phyloP scores from a whole-genome alignment of 768 basidiomycete species.

The Mrakia hoshinonis region DNA sequence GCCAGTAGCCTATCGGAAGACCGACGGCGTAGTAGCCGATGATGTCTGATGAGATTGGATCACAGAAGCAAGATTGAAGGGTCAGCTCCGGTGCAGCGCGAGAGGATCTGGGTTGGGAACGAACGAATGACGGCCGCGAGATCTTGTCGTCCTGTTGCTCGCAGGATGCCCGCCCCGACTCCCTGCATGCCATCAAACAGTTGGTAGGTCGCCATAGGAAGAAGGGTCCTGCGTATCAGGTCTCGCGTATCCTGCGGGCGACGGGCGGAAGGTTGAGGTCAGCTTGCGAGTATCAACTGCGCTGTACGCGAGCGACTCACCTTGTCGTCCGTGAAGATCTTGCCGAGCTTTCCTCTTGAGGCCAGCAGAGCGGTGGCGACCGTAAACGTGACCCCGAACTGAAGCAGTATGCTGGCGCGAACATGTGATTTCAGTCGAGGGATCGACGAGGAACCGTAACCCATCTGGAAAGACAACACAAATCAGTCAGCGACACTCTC shows the following conservation, averaged over 20 bases:
- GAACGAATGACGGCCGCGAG: slow-evolving; percentile 56
- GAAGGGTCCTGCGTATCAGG: slow-evolving; percentile 50
- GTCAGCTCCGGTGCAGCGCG: not conserved
- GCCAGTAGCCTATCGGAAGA: slow-evolving; percentile 49
- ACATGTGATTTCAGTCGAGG: slow-evolving; percentile 50
- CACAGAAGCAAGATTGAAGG: not conserved
- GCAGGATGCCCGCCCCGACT: slow-evolving; percentile 21
- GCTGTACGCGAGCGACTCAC: slow-evolving; percentile 48
- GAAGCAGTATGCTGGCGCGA: slow-evolving; percentile 59
- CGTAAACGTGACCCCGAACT: slow-evolving; percentile 51
- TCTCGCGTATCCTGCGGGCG: slow-evolving; percentile 51
- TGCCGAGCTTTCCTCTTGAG: slow-evolving; percentile 57
- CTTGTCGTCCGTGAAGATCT: slow-evolving; percentile 59
- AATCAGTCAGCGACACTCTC: not conserved
- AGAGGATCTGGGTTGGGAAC: not conserved
- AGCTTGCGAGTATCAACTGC: slow-evolving; percentile 46
- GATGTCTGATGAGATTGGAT: slow-evolving; percentile 48
- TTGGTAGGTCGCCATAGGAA: slow-evolving; percentile 53
- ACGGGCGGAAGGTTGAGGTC: slow-evolving; percentile 48
- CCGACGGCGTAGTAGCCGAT: slow-evolving; percentile 56
- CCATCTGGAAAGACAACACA: not conserved
- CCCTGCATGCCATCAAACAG: slow-evolving; percentile 46
- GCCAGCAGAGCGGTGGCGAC: slow-evolving; percentile 57
- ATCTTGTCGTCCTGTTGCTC: slow-evolving; percentile 50
- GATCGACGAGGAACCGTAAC: slow-evolving; percentile 51